phyloP scores from a whole-genome alignment of 805 yeast species.

The Babjeviella inositovora region DNA sequence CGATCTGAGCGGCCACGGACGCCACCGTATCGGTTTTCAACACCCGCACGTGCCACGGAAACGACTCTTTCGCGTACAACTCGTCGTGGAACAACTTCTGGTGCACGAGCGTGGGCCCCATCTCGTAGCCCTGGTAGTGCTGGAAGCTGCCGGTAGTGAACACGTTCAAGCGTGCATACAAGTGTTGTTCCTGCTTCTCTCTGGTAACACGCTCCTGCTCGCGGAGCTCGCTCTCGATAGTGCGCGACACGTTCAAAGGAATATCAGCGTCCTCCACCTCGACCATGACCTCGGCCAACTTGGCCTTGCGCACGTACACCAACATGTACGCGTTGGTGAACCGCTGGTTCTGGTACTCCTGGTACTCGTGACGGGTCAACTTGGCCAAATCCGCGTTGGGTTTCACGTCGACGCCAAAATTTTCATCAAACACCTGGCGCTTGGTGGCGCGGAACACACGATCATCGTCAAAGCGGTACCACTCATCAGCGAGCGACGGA shows the following conservation, averaged over 20 bases:
- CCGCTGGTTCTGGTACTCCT: slow-evolving; percentile 42
- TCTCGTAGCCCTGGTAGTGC: slow-evolving; percentile 58
- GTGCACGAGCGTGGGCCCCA: slow-evolving; percentile 46
- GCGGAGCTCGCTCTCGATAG: slow-evolving; percentile 45
- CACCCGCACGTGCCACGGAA: slow-evolving; percentile 32
- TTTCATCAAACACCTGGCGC: slow-evolving; percentile 79
- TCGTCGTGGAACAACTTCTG: slow-evolving; percentile 28
- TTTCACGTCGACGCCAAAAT: slow-evolving; percentile 68
- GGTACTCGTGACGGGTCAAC: slow-evolving; percentile 43
- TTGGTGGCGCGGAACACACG: slow-evolving; percentile 78
- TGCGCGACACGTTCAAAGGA: slow-evolving; percentile 55
- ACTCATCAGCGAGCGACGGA: slow-evolving; percentile 51
- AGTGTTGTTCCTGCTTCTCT: slow-evolving; percentile 59
- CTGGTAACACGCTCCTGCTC: slow-evolving; percentile 33
- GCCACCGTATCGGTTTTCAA: slow-evolving; percentile 37
- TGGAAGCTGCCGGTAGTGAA: slow-evolving; percentile 36
- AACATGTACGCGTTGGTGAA: slow-evolving; percentile 96
- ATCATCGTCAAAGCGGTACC: slow-evolving; percentile 95
- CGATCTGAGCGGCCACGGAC: slow-evolving; percentile 32
- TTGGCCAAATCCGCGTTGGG: slow-evolving; percentile 27
- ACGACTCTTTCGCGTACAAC: slow-evolving; percentile 25
- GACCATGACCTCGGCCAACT: slow-evolving; percentile 39
- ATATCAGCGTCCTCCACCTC: slow-evolving; percentile 35
- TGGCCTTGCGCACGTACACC: slow-evolving; percentile 67
- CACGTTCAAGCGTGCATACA: slow-evolving; percentile 40